Conservation (phyloP, 2,329 filamentous ascomycete genomes). For the Arachnomyces sp. region DNA sequence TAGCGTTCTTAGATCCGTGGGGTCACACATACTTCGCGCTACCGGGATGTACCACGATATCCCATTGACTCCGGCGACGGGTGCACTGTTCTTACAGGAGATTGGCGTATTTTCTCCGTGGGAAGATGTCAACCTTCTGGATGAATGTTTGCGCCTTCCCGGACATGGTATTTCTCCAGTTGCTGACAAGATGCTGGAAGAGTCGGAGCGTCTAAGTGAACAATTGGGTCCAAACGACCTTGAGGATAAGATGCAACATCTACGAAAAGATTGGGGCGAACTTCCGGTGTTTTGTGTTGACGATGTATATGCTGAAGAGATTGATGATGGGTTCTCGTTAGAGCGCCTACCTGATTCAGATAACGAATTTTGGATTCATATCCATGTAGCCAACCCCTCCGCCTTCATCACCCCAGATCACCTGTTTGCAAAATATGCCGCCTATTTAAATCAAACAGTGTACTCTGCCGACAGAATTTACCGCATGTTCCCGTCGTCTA, state of each 20-base stretch:
- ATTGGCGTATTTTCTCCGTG: constrained; percentile 54
- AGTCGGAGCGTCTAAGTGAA: constrained; percentile 23
- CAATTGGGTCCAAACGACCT: constrained; percentile 23
- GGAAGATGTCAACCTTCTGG: constrained; percentile 47
- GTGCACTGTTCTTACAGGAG: constrained; percentile 52
- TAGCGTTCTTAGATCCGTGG: constrained; percentile 41
- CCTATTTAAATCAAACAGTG: constrained; percentile 46
- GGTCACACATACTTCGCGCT: constrained; percentile 49
- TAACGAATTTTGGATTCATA: constrained; percentile 50
- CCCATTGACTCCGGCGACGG: constrained; percentile 30
- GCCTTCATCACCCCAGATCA: constrained; percentile 51
- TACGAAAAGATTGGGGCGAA: constrained; percentile 52
- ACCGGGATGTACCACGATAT: constrained; percentile 48
- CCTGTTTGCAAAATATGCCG: constrained; percentile 47
- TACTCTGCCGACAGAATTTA: constrained; percentile 49
- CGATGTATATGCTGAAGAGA: constrained; percentile 46
- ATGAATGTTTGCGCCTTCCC: constrained; percentile 48
- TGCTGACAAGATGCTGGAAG: constrained; percentile 24
- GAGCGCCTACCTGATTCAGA: constrained; percentile 40
- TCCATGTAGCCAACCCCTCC: constrained; percentile 58
- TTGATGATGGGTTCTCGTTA: constrained; percentile 57
- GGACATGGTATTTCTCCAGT: constrained; percentile 27
- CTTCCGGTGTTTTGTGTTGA: constrained; percentile 56
- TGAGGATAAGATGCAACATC: constrained; percentile 47
- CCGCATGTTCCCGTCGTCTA: constrained; percentile 48